phyloP scores from a whole-genome alignment of 257 asterid species.

The Mitragyna speciosa region DNA sequence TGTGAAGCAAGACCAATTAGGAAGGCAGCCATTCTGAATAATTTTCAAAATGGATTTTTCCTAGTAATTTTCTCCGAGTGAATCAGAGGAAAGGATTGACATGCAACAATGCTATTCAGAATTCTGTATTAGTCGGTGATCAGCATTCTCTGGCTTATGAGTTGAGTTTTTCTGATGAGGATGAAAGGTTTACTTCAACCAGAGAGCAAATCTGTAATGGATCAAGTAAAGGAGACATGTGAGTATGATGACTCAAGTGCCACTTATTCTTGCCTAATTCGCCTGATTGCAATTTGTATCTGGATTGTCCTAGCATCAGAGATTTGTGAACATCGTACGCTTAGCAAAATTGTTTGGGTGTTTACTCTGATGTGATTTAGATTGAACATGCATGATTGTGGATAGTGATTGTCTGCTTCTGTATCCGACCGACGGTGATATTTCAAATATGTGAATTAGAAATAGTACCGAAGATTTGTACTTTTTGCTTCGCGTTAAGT shows the following conservation, averaged over 20 bases:
- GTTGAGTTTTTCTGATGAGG: conserved; percentile 21
- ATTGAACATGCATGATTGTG: not conserved
- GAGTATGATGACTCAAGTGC: conserved; percentile 6
- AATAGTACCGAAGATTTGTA: not conserved
- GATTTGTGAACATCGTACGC: not conserved
- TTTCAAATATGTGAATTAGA: not conserved
- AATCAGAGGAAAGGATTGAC: conserved; percentile 9
- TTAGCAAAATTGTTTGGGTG: not conserved
- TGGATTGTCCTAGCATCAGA: not conserved
- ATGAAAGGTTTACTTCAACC: conserved; percentile 22
- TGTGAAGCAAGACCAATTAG: conserved; percentile 13
- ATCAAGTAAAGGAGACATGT: conserved; percentile 26
- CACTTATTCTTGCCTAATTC: not conserved
- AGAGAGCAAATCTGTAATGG: conserved; percentile 7
- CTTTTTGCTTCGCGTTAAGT: not conserved
- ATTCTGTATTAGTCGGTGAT: conserved; percentile 17
- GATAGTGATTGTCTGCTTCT: not conserved
- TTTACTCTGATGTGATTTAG: not conserved
- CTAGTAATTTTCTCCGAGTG: conserved; percentile 1
- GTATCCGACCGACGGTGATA: not conserved
- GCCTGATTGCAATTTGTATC: not conserved
- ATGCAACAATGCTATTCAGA: conserved; percentile 18
- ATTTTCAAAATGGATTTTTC: conserved; percentile 15
- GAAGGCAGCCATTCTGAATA: conserved; percentile 1
- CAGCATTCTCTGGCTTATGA: conserved; percentile 17